These are phyloP conservation scores for Yamadazyma jaroonii DNA, from an alignment of 1,139 yeast genomes.

Conservation along the genomic window DNA sequence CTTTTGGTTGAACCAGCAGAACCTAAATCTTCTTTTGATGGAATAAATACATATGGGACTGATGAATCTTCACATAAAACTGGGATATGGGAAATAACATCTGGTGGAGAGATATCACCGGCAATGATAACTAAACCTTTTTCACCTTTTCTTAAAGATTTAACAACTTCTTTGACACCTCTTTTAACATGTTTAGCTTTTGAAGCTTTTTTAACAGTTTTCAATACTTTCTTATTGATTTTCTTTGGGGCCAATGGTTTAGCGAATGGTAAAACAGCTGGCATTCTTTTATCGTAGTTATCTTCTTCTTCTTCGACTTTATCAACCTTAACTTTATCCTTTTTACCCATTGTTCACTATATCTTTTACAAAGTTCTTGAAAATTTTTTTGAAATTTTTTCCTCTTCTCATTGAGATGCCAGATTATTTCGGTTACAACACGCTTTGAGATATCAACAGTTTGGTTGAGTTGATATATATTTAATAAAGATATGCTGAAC, in stretches of 20 bases:
- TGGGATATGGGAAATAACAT: slow-evolving; percentile 95
- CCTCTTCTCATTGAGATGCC: slow-evolving; percentile 10
- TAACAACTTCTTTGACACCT: slow-evolving; percentile 98
- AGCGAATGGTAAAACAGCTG: slow-evolving; percentile 91
- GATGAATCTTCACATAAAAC: slow-evolving; percentile 92
- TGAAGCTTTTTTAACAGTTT: slow-evolving; percentile 95
- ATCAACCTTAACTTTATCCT: slow-evolving; percentile 29
- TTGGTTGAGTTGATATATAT: background rate
- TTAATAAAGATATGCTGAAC: background rate
- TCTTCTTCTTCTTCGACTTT: slow-evolving; percentile 55
- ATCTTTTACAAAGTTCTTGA: background rate
- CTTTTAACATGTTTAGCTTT: slow-evolving; percentile 98
- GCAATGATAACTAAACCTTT: slow-evolving; percentile 96
- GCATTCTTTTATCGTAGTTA: slow-evolving; percentile 87
- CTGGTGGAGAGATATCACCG: slow-evolving; percentile 97
- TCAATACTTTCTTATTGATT: slow-evolving; percentile 89
- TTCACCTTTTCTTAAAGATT: slow-evolving; percentile 96
- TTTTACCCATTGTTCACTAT: slow-evolving; percentile 46
- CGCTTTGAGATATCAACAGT: slow-evolving; percentile 3
- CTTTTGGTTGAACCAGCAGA: slow-evolving; percentile 99
- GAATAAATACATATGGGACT: slow-evolving; percentile 90
- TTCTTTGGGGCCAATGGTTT: slow-evolving; percentile 95
- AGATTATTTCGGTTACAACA: slow-evolving; percentile 2
- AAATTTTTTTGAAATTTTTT: slow-evolving; percentile 9
- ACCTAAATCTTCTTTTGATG: slow-evolving; percentile 97